These are phyloP conservation scores for Carallia pectinifolia DNA, from an alignment of 345 rosid genomes.

Conservation along the genomic window DNA sequence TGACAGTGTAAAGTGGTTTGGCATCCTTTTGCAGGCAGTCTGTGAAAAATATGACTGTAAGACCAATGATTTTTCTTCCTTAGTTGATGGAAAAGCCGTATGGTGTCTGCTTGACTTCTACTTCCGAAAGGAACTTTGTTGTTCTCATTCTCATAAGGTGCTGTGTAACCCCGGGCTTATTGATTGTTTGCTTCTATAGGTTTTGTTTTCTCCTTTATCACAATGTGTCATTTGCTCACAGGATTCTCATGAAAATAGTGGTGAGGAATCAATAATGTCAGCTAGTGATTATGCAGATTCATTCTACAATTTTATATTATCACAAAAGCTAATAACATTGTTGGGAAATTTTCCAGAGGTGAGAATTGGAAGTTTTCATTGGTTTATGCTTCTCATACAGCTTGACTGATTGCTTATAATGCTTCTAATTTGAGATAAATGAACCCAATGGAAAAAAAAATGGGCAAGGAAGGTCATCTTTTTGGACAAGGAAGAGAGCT, in stretches of 20 bases:
- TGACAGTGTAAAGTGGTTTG: too few species aligned
- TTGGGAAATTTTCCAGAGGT: constrained; percentile 95
- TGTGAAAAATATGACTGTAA: constrained; percentile 53
- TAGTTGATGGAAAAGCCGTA: constrained; percentile 84
- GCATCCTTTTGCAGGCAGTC: constrained; percentile 51
- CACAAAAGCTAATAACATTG: constrained; percentile 71
- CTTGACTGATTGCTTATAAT: neutral
- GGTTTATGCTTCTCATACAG: neutral
- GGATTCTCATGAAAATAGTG: constrained; percentile 45
- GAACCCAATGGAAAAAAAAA: neutral
- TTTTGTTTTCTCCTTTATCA: constrained; percentile 8
- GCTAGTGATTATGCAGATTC: constrained; percentile 67
- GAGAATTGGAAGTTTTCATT: constrained; percentile 1
- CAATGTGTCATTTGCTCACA: constrained; percentile 27
- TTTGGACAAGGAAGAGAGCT: neutral
- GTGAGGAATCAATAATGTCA: constrained; percentile 68
- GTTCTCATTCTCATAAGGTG: constrained; percentile 58
- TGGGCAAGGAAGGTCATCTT: neutral
- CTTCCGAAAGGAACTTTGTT: constrained; percentile 71
- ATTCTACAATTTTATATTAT: constrained; percentile 75
- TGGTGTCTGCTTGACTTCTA: constrained; percentile 96
- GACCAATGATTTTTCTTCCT: constrained; percentile 49
- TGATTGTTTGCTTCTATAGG: neutral
- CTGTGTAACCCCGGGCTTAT: neutral
- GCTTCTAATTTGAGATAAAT: neutral